Conservation (phyloP, 179 eudicot genomes). For the Silene coronaria region DNA sequence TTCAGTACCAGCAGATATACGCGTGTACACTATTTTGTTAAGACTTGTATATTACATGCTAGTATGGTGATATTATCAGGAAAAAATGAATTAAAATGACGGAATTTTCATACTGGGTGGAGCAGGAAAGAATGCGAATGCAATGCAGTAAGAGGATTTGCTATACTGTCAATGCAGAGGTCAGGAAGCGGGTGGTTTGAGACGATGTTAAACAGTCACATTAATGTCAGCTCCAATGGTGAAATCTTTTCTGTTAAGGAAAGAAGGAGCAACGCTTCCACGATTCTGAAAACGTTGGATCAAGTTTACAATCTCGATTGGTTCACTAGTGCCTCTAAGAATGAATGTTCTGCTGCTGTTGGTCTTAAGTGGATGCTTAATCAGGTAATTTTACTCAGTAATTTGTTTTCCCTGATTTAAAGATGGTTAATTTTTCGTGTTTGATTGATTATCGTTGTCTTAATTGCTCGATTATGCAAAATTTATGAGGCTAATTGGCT, state of each 20-base stretch:
- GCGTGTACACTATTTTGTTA: too few relatives aligned
- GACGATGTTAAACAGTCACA: slow-evolving; percentile 68
- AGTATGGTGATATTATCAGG: too few relatives aligned
- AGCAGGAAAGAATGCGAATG: slow-evolving; percentile 66
- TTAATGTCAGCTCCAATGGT: slow-evolving; percentile 73
- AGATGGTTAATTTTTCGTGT: not conserved
- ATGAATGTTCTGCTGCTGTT: slow-evolving; percentile 75
- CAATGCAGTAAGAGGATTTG: slow-evolving; percentile 62
- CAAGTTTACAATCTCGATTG: slow-evolving; percentile 66
- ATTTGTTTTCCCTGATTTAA: not conserved
- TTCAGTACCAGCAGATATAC: too few relatives aligned
- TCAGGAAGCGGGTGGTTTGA: slow-evolving; percentile 95
- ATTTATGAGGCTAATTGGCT: too few relatives aligned
- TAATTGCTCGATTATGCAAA: too few relatives aligned
- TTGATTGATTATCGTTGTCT: too few relatives aligned
- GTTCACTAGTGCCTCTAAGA: slow-evolving; percentile 77
- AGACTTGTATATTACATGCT: too few relatives aligned
- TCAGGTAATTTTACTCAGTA: slow-evolving; percentile 37
- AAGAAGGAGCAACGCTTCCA: slow-evolving; percentile 51
- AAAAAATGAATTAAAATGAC: too few relatives aligned
- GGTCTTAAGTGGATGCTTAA: slow-evolving; percentile 95
- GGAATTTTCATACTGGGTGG: not conserved
- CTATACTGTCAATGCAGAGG: slow-evolving; percentile 75
- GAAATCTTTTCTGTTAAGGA: slow-evolving; percentile 61
- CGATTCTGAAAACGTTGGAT: slow-evolving; percentile 49